These are phyloP conservation scores for Aspergillus baeticus DNA, from an alignment of 495 filamentous ascomycete species.

Conservation along the genomic window DNA sequence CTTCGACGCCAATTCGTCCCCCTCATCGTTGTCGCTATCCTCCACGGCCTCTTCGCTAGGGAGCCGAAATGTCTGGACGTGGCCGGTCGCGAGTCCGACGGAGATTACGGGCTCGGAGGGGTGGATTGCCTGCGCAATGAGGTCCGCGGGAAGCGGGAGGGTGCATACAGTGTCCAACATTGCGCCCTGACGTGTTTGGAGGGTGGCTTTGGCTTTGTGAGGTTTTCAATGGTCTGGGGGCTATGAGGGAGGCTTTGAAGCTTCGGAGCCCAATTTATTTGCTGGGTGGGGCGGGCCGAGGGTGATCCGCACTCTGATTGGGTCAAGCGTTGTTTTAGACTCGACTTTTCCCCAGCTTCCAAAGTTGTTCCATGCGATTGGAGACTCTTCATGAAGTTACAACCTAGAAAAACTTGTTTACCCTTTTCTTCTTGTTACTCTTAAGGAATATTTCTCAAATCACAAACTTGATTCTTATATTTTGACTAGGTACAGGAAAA, in stretches of 20 bases:
- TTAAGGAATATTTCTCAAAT: background rate
- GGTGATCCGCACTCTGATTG: conserved; percentile 19
- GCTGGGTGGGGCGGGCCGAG: conserved; percentile 22
- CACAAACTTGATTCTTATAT: background rate
- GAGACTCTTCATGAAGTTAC: too few relatives aligned
- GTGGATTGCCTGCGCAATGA: conserved; percentile 88
- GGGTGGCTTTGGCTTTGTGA: background rate
- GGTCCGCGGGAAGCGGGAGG: conserved; percentile 79
- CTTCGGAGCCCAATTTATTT: conserved; percentile 11
- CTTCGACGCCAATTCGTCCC: background rate
- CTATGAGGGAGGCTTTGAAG: background rate
- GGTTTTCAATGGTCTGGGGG: background rate
- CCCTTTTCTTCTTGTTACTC: too few relatives aligned
- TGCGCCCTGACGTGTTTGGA: conserved; percentile 10
- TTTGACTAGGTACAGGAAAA: background rate
- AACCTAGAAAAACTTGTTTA: too few relatives aligned
- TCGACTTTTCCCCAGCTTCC: too few relatives aligned
- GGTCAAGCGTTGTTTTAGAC: too few relatives aligned
- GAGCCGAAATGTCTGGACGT: conserved; percentile 82
- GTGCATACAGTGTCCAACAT: conserved; percentile 89
- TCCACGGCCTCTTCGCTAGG: conserved; percentile 51
- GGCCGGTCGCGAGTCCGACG: conserved; percentile 78
- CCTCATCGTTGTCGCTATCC: conserved; percentile 41
- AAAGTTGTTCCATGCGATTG: background rate
- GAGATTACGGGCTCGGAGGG: conserved; percentile 79